Conservation (phyloP, 2,329 filamentous ascomycete genomes). For the Aspergillus unguis region DNA sequence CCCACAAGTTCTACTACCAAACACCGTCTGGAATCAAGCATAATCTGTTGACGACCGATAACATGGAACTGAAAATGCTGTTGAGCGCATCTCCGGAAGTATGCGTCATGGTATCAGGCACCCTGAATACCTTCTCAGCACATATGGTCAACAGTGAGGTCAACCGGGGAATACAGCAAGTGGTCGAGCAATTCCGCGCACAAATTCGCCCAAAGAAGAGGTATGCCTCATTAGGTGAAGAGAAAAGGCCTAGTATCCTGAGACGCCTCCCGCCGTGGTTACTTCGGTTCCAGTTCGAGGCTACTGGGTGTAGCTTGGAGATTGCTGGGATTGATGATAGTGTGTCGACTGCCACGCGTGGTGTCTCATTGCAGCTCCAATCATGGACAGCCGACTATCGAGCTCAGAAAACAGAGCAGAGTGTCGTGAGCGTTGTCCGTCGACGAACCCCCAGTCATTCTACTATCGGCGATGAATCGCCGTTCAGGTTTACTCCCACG, state of each 20-base stretch:
- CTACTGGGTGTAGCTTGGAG: constrained; percentile 84
- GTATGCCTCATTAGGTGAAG: constrained; percentile 47
- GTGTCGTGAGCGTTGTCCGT: constrained; percentile 46
- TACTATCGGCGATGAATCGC: constrained; percentile 62
- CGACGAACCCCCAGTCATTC: constrained; percentile 73
- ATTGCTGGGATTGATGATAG: constrained; percentile 82
- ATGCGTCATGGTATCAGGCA: constrained; percentile 74
- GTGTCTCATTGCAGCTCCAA: constrained; percentile 81
- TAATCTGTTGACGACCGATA: constrained; percentile 82
- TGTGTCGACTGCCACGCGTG: constrained; percentile 77
- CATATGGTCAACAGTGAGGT: constrained; percentile 92
- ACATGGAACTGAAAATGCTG: constrained; percentile 80
- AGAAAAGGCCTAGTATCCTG: constrained; percentile 64
- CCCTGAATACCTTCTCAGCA: constrained; percentile 79
- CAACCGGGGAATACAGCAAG: constrained; percentile 85
- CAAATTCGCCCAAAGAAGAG: constrained; percentile 63
- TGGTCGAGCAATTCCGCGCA: constrained; percentile 75
- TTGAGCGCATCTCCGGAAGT: constrained; percentile 82
- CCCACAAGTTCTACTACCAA: constrained; percentile 91
- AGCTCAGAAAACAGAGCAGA: constrained; percentile 68
- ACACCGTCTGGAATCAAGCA: constrained; percentile 78
- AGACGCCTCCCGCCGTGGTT: constrained; percentile 81
- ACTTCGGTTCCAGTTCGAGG: constrained; percentile 76
- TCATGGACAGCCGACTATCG: constrained; percentile 87
- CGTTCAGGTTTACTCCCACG: constrained; percentile 49